These are phyloP conservation scores for Colletotrichum sp. DNA, from an alignment of 2,329 filamentous ascomycete species.

Conservation along the genomic window DNA sequence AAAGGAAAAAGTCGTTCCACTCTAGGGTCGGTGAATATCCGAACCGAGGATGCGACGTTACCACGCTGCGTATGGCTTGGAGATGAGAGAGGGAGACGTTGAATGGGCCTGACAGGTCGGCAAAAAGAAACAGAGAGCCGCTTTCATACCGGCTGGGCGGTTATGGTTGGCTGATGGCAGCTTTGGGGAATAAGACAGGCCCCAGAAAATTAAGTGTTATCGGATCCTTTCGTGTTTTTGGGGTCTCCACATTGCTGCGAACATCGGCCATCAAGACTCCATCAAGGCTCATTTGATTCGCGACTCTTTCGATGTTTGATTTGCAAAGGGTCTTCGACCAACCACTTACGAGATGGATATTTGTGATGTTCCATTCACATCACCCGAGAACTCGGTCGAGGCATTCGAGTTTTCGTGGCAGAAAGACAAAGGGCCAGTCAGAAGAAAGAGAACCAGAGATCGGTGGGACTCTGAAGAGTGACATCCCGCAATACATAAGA, in stretches of 20 bases:
- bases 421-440: neutral
- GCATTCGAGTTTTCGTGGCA: neutral
- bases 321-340: neutral
- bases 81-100: neutral
- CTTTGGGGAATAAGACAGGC: neutral
- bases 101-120: neutral
- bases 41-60: neutral
- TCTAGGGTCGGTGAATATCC: slow-evolving; percentile 1
- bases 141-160: neutral
- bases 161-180: neutral
- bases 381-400: neutral
- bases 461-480: neutral
- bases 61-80: neutral
- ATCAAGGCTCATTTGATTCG: neutral
- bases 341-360: neutral
- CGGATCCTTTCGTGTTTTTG: neutral
- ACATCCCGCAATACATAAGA: neutral
- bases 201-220: neutral
- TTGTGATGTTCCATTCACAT: neutral
- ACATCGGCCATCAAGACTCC: neutral
- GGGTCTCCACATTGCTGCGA: neutral
- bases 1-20: neutral
- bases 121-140: neutral
- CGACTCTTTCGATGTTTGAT: neutral
- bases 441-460: neutral